These are phyloP conservation scores for Coelastrella sp. DNA, from an alignment of 139 green algal genomes.

Conservation along the genomic window DNA sequence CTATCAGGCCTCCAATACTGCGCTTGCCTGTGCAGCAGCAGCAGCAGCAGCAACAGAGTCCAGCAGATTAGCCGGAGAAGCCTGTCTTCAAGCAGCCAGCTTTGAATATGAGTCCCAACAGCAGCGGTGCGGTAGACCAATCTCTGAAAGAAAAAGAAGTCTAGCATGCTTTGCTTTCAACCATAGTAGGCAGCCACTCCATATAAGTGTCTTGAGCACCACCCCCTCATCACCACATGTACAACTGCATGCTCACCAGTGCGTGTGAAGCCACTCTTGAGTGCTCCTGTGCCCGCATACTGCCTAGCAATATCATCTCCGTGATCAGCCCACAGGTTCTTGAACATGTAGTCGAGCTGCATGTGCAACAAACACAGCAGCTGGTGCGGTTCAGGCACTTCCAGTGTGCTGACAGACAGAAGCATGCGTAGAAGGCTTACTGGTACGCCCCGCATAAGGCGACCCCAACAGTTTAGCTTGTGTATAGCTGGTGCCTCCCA, in stretches of 20 bases:
- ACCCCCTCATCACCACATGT: background rate
- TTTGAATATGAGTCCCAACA: too few relatives aligned
- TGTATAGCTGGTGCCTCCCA: too few relatives aligned
- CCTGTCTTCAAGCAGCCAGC: too few relatives aligned
- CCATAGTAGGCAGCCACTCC: too few relatives aligned
- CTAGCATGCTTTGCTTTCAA: too few relatives aligned
- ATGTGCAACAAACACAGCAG: background rate
- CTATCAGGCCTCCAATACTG: constrained; percentile 81
- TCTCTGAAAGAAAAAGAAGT: too few relatives aligned
- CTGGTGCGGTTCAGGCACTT: background rate
- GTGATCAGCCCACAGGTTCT: constrained; percentile 91
- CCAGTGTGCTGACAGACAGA: too few relatives aligned
- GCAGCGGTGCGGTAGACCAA: too few relatives aligned
- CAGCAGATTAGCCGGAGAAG: background rate
- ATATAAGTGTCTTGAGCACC: too few relatives aligned
- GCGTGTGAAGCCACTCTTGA: constrained; percentile 93
- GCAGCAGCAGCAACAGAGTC: background rate
- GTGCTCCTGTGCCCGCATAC: constrained; percentile 87
- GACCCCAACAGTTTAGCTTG: too few relatives aligned
- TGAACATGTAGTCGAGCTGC: constrained; percentile 82
- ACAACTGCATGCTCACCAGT: constrained; percentile 53
- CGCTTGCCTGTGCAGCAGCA: constrained; percentile 76
- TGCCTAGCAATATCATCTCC: constrained; percentile 87
- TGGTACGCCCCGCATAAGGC: too few relatives aligned
- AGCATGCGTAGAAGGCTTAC: too few relatives aligned